Evolutionary conservation across 306 rosid genomes (phyloP).

Genomic region (Pachyrhizus erosus): DNA sequence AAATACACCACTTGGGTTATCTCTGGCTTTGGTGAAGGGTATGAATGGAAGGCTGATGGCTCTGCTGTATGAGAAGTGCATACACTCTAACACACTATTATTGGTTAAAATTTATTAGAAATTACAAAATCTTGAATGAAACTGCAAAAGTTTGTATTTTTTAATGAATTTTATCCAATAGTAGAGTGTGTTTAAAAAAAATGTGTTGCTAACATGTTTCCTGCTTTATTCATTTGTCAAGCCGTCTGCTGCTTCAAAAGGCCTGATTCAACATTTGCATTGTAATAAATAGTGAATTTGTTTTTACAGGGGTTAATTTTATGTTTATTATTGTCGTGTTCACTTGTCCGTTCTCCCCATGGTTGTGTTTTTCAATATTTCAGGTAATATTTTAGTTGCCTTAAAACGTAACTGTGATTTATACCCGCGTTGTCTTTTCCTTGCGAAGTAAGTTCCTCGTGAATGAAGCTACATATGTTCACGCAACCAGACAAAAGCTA

Average conservation of each 20-base stretch:
- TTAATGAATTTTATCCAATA: too few species aligned
- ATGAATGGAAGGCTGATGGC: not conserved
- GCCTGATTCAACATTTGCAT: not conserved
- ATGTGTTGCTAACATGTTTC: too few species aligned
- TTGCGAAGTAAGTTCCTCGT: not conserved
- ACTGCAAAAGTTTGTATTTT: too few species aligned
- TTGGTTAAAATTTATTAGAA: too few species aligned
- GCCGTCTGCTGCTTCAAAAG: not conserved
- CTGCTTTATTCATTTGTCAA: not conserved
- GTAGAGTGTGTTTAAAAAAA: not conserved
- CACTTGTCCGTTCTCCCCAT: not conserved
- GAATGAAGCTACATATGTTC: constrained; percentile 1
- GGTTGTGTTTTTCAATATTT: not conserved
- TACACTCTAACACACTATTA: too few species aligned
- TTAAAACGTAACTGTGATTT: not conserved
- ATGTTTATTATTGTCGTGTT: not conserved
- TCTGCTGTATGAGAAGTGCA: not conserved
- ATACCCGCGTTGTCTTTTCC: not conserved
- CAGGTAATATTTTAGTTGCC: not conserved
- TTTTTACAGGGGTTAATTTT: not conserved
- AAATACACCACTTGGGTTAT: not conserved
- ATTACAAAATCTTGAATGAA: too few species aligned
- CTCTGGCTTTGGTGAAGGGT: not conserved
- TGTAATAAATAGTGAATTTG: not conserved
- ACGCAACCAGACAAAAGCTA: constrained; percentile 7